Evolutionary conservation across 192 early-diverging fungal genomes (phyloP).

Genomic region (Kickxella alabastrina): DNA sequence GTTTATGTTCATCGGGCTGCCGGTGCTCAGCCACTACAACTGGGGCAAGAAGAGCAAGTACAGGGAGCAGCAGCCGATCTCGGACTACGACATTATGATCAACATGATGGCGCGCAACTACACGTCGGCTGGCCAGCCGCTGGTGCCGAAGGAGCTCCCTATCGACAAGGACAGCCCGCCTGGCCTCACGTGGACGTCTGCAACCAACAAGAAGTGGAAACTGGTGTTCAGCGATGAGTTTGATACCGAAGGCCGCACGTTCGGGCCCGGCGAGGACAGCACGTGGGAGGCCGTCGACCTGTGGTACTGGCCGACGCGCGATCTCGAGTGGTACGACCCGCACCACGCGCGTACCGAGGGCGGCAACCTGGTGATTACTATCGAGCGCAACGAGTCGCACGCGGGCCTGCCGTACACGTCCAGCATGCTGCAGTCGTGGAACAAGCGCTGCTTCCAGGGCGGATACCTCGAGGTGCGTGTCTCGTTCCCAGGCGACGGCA

Average conservation of each 20-base stretch:
- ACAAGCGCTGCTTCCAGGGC: slow-evolving; percentile 62
- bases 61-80: slow-evolving; percentile 9
- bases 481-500: slow-evolving; percentile 52
- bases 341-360: slow-evolving; percentile 47
- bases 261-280: slow-evolving; percentile 53
- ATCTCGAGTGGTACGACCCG: slow-evolving; percentile 56
- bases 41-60: slow-evolving; percentile 34
- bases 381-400: slow-evolving; percentile 45
- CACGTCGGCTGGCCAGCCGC: slow-evolving; percentile 38
- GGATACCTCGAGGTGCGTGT: slow-evolving; percentile 58
- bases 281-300: slow-evolving; percentile 57
- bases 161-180: slow-evolving; percentile 50
- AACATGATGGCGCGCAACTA: slow-evolving; percentile 18
- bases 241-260: slow-evolving; percentile 52
- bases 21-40: slow-evolving; percentile 47
- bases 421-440: slow-evolving; percentile 63
- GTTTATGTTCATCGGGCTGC: slow-evolving; percentile 49
- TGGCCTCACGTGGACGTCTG: slow-evolving; percentile 35
- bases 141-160: slow-evolving; percentile 29
- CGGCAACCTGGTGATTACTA: slow-evolving; percentile 52
- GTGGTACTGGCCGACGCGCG: slow-evolving; percentile 54
- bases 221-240: slow-evolving; percentile 63
- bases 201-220: slow-evolving; percentile 46
- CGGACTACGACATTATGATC: slow-evolving; percentile 38
- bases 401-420: slow-evolving; percentile 52